These are phyloP conservation scores for Magnaporthiopsis incrustans DNA, from an alignment of 2,329 filamentous ascomycete species.

Conservation along the genomic window DNA sequence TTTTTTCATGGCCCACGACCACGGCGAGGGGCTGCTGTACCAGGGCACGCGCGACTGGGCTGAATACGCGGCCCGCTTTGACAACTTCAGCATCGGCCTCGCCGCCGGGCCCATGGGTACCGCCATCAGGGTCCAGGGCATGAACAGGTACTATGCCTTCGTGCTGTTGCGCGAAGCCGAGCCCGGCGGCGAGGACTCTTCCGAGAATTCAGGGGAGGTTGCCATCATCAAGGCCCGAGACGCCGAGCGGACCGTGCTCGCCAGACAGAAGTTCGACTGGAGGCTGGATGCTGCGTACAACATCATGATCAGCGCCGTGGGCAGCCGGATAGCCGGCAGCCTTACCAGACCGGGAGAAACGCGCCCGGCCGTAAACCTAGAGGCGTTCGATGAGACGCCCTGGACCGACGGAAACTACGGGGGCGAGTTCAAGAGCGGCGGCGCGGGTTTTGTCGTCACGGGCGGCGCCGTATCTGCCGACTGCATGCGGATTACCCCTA, in stretches of 20 bases:
- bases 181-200: no score
- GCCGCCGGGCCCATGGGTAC: conserved; percentile 17
- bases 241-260: background rate
- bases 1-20: conserved; percentile 20
- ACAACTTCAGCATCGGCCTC: conserved; percentile 17
- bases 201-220: background rate
- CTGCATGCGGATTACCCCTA: background rate
- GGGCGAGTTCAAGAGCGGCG: background rate
- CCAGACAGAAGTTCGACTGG: background rate
- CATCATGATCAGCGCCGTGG: background rate
- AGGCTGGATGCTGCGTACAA: background rate
- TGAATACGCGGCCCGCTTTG: conserved; percentile 17
- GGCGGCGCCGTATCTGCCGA: background rate
- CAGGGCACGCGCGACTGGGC: conserved; percentile 26
- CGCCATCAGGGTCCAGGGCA: conserved; percentile 18
- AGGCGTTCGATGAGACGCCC: background rate
- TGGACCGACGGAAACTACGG: background rate
- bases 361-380: background rate
- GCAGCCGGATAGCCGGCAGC: background rate
- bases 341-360: background rate
- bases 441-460: background rate
- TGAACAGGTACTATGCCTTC: conserved; percentile 23
- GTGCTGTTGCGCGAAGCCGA: conserved; percentile 14
- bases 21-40: conserved; percentile 21
- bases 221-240: background rate